Conservation (phyloP, 495 filamentous ascomycete genomes). For the Penicillium robsamsonii region DNA sequence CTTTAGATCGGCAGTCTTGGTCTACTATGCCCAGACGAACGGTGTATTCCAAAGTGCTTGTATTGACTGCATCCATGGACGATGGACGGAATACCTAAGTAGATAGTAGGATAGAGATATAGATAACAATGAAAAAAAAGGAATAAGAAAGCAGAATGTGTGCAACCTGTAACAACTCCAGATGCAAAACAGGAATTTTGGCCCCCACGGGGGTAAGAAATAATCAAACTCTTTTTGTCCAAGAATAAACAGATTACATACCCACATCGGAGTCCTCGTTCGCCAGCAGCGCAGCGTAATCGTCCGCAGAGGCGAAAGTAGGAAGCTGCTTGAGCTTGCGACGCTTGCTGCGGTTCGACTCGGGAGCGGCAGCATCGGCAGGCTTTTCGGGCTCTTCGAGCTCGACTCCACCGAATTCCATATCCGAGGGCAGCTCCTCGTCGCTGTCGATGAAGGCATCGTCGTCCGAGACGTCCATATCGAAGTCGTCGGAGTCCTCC, state of each 20-base stretch:
- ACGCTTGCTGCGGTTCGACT: conserved; percentile 62
- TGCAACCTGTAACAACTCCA: conserved; percentile 9
- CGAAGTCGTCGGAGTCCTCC: conserved; percentile 48
- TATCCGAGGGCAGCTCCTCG: conserved; percentile 53
- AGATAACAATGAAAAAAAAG: conserved; percentile 3
- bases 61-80: neutral
- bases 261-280: conserved; percentile 61
- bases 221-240: neutral
- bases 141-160: conserved; percentile 1
- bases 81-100: neutral
- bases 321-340: conserved; percentile 86
- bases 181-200: conserved; percentile 15
- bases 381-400: conserved; percentile 30
- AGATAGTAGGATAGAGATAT: neutral
- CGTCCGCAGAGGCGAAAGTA: conserved; percentile 87
- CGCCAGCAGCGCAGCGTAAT: conserved; percentile 85
- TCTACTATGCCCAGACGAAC: neutral
- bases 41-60: neutral
- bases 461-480: conserved; percentile 52
- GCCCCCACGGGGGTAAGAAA: conserved; percentile 7
- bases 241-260: conserved; percentile 29
- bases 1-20: neutral
- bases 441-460: conserved; percentile 55
- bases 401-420: conserved; percentile 44
- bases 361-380: conserved; percentile 32